Evolutionary conservation across 2,329 filamentous ascomycete genomes (phyloP).

Genomic region (Neopestalotiopsis rosae): DNA sequence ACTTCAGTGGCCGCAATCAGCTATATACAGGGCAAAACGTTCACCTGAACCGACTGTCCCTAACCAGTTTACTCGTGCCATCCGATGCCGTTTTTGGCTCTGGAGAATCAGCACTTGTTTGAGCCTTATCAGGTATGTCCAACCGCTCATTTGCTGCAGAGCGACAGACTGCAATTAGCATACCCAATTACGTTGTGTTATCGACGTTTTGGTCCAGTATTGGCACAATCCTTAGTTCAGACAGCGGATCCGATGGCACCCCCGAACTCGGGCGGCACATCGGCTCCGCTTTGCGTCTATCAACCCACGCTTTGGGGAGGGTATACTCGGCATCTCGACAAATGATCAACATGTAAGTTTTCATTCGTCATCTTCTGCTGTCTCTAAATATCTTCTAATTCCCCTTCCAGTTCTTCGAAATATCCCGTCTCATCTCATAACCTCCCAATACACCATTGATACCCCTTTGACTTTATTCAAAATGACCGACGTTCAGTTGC

Average conservation of each 20-base stretch:
- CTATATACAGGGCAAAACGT: too few species aligned
- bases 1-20: too few species aligned
- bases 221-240: constrained; percentile 3
- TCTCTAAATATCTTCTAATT: background rate
- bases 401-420: background rate
- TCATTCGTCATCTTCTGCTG: background rate
- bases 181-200: constrained; percentile 7
- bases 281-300: background rate
- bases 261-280: constrained; percentile 12
- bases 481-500: constrained; percentile 50
- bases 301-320: background rate
- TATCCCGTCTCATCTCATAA: background rate
- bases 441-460: background rate
- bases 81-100: background rate
- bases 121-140: constrained; percentile 12
- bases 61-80: background rate
- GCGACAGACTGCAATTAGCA: constrained; percentile 1
- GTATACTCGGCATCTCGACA: too few species aligned
- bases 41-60: too few species aligned
- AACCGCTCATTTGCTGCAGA: background rate
- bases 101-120: background rate
- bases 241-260: constrained; percentile 1
- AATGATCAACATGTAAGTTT: background rate
- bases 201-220: background rate
- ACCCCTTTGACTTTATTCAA: background rate